Base-by-base conservation (phyloP, 805 yeast species). In the Candida namnaoensis region DNA sequence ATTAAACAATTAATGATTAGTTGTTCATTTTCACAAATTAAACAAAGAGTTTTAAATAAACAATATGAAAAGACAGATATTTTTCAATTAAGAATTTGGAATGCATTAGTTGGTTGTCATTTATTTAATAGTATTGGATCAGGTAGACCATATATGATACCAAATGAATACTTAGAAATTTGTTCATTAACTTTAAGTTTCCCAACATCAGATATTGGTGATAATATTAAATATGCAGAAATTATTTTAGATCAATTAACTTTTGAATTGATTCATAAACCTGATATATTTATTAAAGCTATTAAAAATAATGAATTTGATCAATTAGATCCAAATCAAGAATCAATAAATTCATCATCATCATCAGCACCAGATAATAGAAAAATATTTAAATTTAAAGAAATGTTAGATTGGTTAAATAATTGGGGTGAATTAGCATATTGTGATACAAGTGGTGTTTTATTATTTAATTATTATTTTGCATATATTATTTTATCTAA, bases 11-110 rank as follows among this genome's bases (percentile, higher is more conserved):
- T 71, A 44, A 59, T 77, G 43, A 52, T 69, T 23, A 64, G 77
- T 6, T 56, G 75, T 5, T 75, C 68, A 44, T 71, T 74, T 45
- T 60, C 60, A 40, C 60, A 58, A 33, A 68, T 76, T 6, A 56
- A 60, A 34, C 56, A 62, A 12, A 57, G 74, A 27, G 66, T 68
- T n/a, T 25, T 55, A 28, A 37, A 37, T 6, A 57, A 58, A 33
- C 42, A 46, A 13, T 66, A 49, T 41, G 52, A 53, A 15, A 53
- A 60, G 2, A 61, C 56, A 38, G 81, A 77, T 49, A 43, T 78
- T 37, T 78, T 69, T 53, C 78, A 76, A 49, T 50, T 76, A 44
- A 57, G 84, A 44, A 73, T 78, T 26, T 67, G 74, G 58, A 76
- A 74, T 42, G 63, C 78, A 5, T 51, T 76, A 45, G 69, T 76